A percentile compares a stretch with the other conserved stretches of the same genome.
phyloP scores from a whole-genome alignment of 306 rosid genomes.

The Glycine tomentella region DNA sequence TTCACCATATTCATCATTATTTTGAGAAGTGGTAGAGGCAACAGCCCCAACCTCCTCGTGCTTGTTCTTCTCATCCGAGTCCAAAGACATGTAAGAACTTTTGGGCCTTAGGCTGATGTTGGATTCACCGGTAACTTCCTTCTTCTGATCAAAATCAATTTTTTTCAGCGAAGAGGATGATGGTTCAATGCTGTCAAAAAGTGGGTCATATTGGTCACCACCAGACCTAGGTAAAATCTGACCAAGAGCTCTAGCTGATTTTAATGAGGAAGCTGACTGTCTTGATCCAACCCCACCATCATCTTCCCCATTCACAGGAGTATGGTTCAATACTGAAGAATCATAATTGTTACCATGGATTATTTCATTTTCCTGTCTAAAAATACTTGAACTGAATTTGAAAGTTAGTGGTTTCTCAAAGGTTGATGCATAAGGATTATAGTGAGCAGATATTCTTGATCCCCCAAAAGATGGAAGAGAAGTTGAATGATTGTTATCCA shows the following conservation, averaged over 20 bases:
- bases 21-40: conserved; percentile 79
- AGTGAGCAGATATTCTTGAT: conserved; percentile 67
- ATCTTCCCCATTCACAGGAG: conserved; percentile 55
- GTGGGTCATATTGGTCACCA: conserved; percentile 88
- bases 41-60: conserved; percentile 62
- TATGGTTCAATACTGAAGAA: conserved; percentile 53
- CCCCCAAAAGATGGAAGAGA: conserved; percentile 61
- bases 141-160: conserved; percentile 59
- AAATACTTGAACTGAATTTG: conserved; percentile 64
- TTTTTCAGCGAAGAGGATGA: conserved; percentile 55
- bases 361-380: conserved; percentile 62
- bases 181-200: conserved; percentile 85
- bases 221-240: conserved; percentile 61
- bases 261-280: conserved; percentile 64
- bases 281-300: conserved; percentile 62
- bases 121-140: conserved; percentile 66
- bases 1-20: conserved; percentile 89
- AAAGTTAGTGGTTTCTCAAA: conserved; percentile 85
- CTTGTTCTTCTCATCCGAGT: conserved; percentile 67
- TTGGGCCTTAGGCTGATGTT: conserved; percentile 58
- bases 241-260: conserved; percentile 61
- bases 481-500: conserved; percentile 59
- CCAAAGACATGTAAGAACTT: conserved; percentile 63
- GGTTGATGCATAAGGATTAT: conserved; percentile 89
- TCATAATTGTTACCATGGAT: conserved; percentile 52